Base-by-base conservation (phyloP, 345 rosid genomes). In the Ailanthus altissimus region DNA sequence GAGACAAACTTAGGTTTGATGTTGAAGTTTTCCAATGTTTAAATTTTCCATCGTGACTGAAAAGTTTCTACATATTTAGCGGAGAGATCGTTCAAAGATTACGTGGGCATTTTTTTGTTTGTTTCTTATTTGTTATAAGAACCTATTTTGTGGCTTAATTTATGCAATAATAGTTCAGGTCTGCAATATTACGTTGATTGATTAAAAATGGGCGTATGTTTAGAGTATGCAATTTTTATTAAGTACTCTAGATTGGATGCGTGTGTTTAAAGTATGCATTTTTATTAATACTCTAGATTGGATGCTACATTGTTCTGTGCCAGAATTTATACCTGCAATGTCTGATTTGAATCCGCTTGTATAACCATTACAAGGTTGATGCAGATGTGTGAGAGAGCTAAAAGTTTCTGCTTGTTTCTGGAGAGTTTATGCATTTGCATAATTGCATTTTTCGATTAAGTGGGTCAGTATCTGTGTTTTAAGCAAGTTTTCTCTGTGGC, bases 1-100 rank as follows among this genome's bases (percentile, higher is more conserved):
- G 75, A 60, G 83, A n/a, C 76, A 77, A 73, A 56, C 84, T 13
- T 77, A 73, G 75, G 58, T 72, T 72, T 40, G 66, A 47, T 72
- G 60, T 21, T 63, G 20, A 25, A 40, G 69, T 58, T 1, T 43
- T 43, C 43, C 5, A 26, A 23, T 73, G 38, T 45, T 45, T 73
- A 7, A 43, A 45, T 43, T 59, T 73, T 5, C 16, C 57, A 46
- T 45, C 26, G 59, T 40, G 40, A 58, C 43, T 25, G 42, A 15
- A 58, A 58, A 58, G 10, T 72, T 58, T 15, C 66, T 43, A 38
- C 21, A 8, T 8, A 1, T 73, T 16, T 11, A 43, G 42, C 43
- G 67, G 32, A 73, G 66, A 72, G 9, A 73, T 73, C 58, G 25
- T 72, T 71, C 64, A 40, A 71, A 54, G 64, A 47, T n/a, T 56